Evolutionary conservation across 1,284 basidiomycete genomes (phyloP).

Genomic region (Neotropicomus parvogracilis): DNA sequence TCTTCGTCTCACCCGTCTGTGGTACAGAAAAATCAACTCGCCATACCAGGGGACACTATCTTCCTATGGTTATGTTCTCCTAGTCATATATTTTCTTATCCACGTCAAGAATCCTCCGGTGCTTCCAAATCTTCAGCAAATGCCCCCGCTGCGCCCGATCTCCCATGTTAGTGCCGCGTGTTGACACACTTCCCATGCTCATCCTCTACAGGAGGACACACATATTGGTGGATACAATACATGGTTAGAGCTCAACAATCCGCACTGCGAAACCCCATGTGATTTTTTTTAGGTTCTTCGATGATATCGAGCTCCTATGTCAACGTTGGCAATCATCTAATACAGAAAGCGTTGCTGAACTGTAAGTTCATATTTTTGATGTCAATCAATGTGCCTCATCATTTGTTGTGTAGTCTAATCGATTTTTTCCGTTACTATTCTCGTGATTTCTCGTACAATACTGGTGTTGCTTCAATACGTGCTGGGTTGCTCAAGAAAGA

Average conservation of each 20-base stretch:
- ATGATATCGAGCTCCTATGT: conserved; percentile 89
- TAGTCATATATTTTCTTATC: conserved; percentile 95
- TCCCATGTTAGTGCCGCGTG: conserved; percentile 45
- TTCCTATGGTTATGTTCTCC: conserved; percentile 96
- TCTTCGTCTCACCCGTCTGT: conserved; percentile 1
- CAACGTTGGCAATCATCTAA: conserved; percentile 94
- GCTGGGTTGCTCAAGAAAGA: conserved; percentile 89
- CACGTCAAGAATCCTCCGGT: conserved; percentile 96
- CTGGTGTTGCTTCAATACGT: conserved; percentile 88
- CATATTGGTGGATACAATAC: conserved; percentile 82
- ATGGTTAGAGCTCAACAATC: conserved; percentile 47
- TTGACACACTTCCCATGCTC: conserved; percentile 12
- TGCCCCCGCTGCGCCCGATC: conserved; percentile 81
- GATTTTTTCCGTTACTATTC: conserved; percentile 98
- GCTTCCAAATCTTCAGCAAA: conserved; percentile 87
- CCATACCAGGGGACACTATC: conserved; percentile 96
- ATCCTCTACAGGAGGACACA: conserved; percentile 69
- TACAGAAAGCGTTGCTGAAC: conserved; percentile 88
- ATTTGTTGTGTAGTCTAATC: conserved; percentile 60
- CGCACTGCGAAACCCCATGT: neutral
- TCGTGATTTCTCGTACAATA: conserved; percentile 90
- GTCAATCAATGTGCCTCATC: conserved; percentile 13
- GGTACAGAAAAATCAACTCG: conserved; percentile 89
- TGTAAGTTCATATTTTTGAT: conserved; percentile 48
- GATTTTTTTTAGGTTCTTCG: conserved; percentile 74